Conservation (phyloP, 495 filamentous ascomycete species). For the Amorphotheca resinae region DNA sequence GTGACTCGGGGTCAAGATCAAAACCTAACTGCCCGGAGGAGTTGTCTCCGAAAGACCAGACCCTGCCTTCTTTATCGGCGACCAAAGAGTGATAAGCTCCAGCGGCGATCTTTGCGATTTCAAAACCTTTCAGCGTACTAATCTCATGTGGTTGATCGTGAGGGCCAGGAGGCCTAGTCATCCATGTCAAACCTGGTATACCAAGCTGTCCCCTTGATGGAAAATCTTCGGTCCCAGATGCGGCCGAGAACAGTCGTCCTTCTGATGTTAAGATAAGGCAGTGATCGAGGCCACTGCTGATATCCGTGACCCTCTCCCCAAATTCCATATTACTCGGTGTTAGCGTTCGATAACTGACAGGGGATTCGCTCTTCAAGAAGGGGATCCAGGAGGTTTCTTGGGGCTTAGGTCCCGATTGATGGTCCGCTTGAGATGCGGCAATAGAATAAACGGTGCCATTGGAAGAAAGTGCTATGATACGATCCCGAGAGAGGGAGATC, state of each 20-base stretch:
- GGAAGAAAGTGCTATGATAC: conserved; percentile 67
- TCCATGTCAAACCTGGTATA: conserved; percentile 68
- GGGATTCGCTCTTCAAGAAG: conserved; percentile 48
- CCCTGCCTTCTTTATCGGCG: conserved; percentile 56
- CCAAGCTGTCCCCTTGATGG: conserved; percentile 80
- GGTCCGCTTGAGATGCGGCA: conserved; percentile 61
- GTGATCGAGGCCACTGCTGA: conserved; percentile 73
- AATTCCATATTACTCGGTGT: conserved; percentile 52
- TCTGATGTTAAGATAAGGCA: conserved; percentile 71
- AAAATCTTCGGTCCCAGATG: conserved; percentile 62
- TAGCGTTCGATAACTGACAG: conserved; percentile 57
- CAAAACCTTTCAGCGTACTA: conserved; percentile 43
- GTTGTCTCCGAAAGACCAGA: conserved; percentile 91
- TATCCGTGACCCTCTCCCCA: conserved; percentile 60
- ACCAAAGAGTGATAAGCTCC: conserved; percentile 82
- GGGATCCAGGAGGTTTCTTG: conserved; percentile 61
- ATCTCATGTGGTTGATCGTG: conserved; percentile 75
- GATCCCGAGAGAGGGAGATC: conserved; percentile 62
- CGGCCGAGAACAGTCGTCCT: conserved; percentile 78
- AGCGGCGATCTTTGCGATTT: conserved; percentile 59
- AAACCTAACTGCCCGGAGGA: conserved; percentile 75
- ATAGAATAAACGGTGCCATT: conserved; percentile 79
- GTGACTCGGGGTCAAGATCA: conserved; percentile 40
- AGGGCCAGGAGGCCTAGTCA: conserved; percentile 59
- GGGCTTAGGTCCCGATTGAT: conserved; percentile 47